phyloP scores from a whole-genome alignment of 2,329 filamentous ascomycete species.

The Pseudogymnoascus sp. region DNA sequence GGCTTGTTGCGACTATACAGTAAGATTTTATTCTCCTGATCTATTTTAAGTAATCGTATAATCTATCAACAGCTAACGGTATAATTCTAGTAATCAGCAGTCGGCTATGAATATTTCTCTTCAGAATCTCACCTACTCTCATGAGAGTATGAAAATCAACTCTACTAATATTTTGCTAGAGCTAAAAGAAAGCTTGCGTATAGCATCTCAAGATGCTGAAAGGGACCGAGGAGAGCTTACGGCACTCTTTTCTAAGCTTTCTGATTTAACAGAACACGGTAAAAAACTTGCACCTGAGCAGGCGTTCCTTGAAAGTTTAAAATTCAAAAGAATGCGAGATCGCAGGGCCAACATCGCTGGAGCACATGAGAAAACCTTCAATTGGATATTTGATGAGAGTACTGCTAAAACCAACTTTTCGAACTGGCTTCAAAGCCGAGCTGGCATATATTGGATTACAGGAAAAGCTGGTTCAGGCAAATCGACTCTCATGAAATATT shows the following conservation, averaged over 20 bases:
- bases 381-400: slow-evolving; percentile 31
- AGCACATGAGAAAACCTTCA: slow-evolving; percentile 26
- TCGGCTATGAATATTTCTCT: neutral
- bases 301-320: neutral
- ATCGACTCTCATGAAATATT: slow-evolving; percentile 38
- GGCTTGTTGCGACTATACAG: neutral
- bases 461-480: slow-evolving; percentile 42
- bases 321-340: slow-evolving; percentile 10
- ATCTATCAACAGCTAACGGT: slow-evolving; percentile 6
- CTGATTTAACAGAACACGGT: neutral
- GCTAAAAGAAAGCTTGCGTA: neutral
- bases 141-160: neutral
- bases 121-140: neutral
- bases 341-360: slow-evolving; percentile 11
- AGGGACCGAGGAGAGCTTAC: neutral
- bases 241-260: neutral
- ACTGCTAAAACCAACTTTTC: neutral
- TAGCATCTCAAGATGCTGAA: neutral
- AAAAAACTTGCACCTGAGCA: neutral
- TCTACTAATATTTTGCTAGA: neutral
- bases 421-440: slow-evolving; percentile 24
- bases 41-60: neutral
- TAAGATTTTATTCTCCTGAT: neutral
- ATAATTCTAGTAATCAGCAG: slow-evolving; percentile 11
- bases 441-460: slow-evolving; percentile 32